A percentile compares a stretch with the other conserved stretches of the same genome.
These are phyloP conservation scores for Malbranchea zuffiana DNA, from an alignment of 2,329 filamentous ascomycete genomes.

Conservation along the genomic window DNA sequence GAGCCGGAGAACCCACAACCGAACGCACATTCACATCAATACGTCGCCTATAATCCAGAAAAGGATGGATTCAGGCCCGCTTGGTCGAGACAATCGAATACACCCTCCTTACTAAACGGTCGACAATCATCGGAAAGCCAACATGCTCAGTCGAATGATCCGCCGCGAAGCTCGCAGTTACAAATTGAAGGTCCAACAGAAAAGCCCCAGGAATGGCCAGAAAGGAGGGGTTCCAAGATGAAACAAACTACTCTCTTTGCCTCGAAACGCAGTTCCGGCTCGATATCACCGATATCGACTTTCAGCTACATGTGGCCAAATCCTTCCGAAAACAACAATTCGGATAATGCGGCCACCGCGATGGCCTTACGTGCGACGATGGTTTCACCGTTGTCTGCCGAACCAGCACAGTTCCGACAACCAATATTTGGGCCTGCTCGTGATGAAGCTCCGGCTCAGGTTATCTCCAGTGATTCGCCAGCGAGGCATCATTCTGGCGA, in stretches of 20 bases:
- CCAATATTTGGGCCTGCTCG: constrained; percentile 10
- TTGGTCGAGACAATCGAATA: no score
- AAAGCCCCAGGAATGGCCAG: not conserved
- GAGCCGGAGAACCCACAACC: no score
- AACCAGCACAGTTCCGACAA: constrained; percentile 17
- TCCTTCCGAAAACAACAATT: not conserved
- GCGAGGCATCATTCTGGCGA: constrained; percentile 4
- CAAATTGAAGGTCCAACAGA: no score
- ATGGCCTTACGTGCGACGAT: constrained; percentile 15
- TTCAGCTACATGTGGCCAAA: not conserved
- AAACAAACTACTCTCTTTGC: not conserved
- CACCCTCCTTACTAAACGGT: no score
- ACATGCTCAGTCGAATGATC: no score
- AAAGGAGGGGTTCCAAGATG: constrained; percentile 3
- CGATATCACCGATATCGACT: constrained; percentile 6
- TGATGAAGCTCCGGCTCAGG: not conserved
- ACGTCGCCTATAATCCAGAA: no score
- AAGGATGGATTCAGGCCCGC: no score
- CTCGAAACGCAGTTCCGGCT: not conserved
- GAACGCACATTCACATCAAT: no score
- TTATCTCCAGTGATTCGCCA: constrained; percentile 2
- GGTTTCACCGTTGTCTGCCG: constrained; percentile 17
- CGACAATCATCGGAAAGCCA: no score
- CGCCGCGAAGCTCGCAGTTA: no score
- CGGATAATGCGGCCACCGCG: constrained; percentile 7